Evolutionary conservation across 176 grass and related monocot species (phyloP).

Genomic region (Carex parvula): DNA sequence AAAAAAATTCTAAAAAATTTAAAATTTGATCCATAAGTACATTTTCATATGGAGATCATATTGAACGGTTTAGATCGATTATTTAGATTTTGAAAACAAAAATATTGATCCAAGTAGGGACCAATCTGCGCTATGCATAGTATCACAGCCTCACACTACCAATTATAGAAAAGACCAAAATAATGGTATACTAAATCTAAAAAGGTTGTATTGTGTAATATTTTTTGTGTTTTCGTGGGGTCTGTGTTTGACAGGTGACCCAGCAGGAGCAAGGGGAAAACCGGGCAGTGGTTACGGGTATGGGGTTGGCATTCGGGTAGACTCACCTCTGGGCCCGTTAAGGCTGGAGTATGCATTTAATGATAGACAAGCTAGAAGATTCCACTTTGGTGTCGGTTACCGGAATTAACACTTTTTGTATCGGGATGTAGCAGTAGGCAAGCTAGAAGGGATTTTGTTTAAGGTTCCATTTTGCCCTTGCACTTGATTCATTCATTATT

Average conservation of each 20-base stretch:
- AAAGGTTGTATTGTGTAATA: background rate
- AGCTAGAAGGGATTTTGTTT: background rate
- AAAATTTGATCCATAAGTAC: no score
- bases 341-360: slow-evolving; percentile 90
- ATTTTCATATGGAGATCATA: no score
- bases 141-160: no score
- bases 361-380: slow-evolving; percentile 58
- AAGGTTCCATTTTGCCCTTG: background rate
- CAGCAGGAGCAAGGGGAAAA: slow-evolving; percentile 76
- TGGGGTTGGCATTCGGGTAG: slow-evolving; percentile 74
- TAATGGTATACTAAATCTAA: background rate
- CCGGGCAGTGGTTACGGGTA: slow-evolving; percentile 83
- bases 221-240: background rate
- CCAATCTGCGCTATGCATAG: no score
- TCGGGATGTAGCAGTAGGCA: background rate
- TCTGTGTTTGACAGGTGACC: slow-evolving; percentile 52
- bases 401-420: slow-evolving; percentile 44
- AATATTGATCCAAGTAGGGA: no score
- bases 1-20: no score
- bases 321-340: slow-evolving; percentile 75
- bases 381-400: slow-evolving; percentile 91
- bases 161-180: background rate
- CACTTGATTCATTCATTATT: slow-evolving; percentile 13
- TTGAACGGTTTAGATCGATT: no score
- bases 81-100: no score